Evolutionary conservation across 306 rosid species (phyloP).

Genomic region (Cucumis melo): DNA sequence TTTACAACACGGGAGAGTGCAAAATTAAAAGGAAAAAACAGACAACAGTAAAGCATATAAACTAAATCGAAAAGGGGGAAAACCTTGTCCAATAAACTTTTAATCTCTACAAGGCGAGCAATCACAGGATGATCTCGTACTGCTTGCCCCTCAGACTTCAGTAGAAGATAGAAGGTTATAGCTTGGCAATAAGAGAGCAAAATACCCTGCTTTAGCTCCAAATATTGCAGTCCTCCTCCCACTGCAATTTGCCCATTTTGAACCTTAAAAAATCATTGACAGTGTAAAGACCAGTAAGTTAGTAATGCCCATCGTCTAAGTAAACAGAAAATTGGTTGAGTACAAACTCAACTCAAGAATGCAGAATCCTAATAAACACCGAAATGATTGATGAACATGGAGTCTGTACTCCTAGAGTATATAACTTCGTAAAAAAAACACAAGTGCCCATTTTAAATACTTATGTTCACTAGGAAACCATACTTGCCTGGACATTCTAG

Average conservation of each 20-base stretch:
- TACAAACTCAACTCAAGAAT: neutral
- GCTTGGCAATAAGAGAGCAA: slow-evolving; percentile 76
- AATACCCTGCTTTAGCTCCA: slow-evolving; percentile 60
- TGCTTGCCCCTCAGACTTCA: slow-evolving; percentile 81
- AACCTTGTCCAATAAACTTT: slow-evolving; percentile 64
- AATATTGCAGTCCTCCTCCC: slow-evolving; percentile 58
- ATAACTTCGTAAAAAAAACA: neutral
- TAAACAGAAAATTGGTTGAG: neutral
- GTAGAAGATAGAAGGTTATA: slow-evolving; percentile 73
- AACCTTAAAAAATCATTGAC: slow-evolving; percentile 37
- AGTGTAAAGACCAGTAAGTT: slow-evolving; percentile 7
- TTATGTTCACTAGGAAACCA: neutral
- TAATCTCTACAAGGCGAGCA: slow-evolving; percentile 67
- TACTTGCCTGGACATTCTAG: neutral
- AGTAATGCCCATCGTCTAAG: neutral
- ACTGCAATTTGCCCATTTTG: slow-evolving; percentile 26
- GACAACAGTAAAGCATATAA: neutral
- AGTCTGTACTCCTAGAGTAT: neutral
- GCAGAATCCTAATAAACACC: neutral
- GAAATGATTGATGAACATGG: neutral
- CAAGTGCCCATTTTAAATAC: neutral
- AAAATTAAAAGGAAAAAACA: neutral
- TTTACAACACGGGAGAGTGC: neutral
- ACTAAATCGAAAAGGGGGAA: slow-evolving; percentile 3
- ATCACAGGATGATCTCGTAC: slow-evolving; percentile 72